Base-by-base conservation (phyloP, 2,329 filamentous ascomycete genomes). In the Cladosporium cucumerinum region DNA sequence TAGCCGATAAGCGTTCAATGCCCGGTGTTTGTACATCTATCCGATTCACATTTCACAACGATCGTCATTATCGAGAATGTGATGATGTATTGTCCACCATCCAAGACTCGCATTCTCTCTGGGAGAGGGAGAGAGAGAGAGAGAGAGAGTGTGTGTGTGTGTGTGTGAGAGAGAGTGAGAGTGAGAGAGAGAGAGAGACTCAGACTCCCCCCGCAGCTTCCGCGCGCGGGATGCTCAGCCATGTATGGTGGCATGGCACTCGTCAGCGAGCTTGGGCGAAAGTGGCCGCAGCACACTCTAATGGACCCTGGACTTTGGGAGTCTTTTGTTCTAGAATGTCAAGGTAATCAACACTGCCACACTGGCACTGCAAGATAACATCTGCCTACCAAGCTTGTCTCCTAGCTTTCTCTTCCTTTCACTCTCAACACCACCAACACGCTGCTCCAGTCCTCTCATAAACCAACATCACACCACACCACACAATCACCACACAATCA, bases 241-340 rank as follows among this genome's bases (percentile, higher is more conserved):
- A 52, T n/a, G n/a, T n/a, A n/a, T n/a, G n/a, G n/a, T n/a, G n/a
- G n/a, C n/a, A n/a, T 54, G 16, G 18, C 54, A 55, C 18, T 23
- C 54, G 54, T 57, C 54, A 57, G 54, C 30, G 21, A 23, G 30
- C 30, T 39, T 57, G 51, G 54, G 14, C 54, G 12, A 46, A 46
- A 39, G n/a, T 8, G 54, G 32, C 54, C 54, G 54, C 54, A 57
- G 54, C 54, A 57, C 52, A 57, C 32, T n/a, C 30, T 32, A 39
- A 39, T 2, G 25, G 30, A 32, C 26, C 26, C 26, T 52, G 21
- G 36, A n/a, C 39, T 34, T 34, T 34, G 32, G 32, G 12, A 3
- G 26, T 26, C 54, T 39, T 39, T 39, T 36, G 32, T 36, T 57
- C 54, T 57, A 57, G 54, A 57, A 57, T 57, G 26, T 26, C 6